Base-by-base conservation (phyloP, 495 filamentous ascomycete genomes). In the Glonium stellatum region DNA sequence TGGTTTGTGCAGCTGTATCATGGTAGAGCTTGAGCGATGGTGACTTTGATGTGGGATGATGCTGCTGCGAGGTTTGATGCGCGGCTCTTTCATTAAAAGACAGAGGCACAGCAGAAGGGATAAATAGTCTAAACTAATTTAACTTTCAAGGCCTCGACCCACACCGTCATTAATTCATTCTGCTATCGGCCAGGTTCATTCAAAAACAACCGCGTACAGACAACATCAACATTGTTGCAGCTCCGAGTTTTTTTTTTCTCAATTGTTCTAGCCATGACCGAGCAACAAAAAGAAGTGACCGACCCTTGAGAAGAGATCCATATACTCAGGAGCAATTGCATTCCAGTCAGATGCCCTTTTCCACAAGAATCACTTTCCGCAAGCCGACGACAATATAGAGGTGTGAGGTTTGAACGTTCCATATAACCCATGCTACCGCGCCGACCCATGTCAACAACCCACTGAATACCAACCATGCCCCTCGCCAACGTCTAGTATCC, bases 401-500 rank as follows among this genome's bases (percentile, higher is more conserved):
- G 27, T 6, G 57, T 39, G 53, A 63, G 60, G 54, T 58, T 54
- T 60, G 60, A 67, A 58, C 55, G 37, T 52, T 49, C 54, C 55
- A 55, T 64, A 54, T 51, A 44, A 58, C 61, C 65, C 36, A 64
- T 66, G 63, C 58, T 55, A 50, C 59, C 52, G 59, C 59, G 60
- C 66, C 53, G 50, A 62, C 59, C 57, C 56, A 42, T 51, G 15
- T 62, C 57, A 18, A 44, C 65, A 56, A 54, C 50, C 54, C 10
- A 35, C 51, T n/a, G 44, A 34, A 55, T 25, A 58, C 54, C 59
- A 47, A 37, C 42, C 41, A 12, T 51, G 59, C 11, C 44, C 12
- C 35, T 18, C 18, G 8, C 56, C 37, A 22, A 49, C 44, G 25
- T 58, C 80, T 89, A 90, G 77, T 85, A 89, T 64, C 87, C 87